Base-by-base conservation (phyloP, 129 eudicot species). In the Arctium lappa region DNA sequence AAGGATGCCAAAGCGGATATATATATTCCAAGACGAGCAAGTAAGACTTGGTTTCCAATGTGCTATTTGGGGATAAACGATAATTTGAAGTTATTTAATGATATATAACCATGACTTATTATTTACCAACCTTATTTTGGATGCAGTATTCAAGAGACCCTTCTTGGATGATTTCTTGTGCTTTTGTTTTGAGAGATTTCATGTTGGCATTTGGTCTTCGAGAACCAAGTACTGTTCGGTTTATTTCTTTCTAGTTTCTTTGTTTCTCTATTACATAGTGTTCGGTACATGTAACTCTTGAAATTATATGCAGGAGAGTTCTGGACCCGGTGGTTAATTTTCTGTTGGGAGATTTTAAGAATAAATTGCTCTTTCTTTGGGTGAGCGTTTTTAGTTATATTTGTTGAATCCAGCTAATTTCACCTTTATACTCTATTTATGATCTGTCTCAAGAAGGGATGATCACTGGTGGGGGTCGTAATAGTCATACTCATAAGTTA, bases 81-180 rank as follows among this genome's bases (percentile, higher is more conserved):
- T 80, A 38, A 76, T 73, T 66, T 68, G 29, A 60, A 80, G 65
- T 29, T 34, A 69, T 18, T 16, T 27, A 73, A n/a, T 34, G 42
- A 70, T 22, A 76, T 82, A 62, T 79, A 48, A 78, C 65, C 37
- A 6, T 69, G 39, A 30, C 69, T 48, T 29, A 18, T 70, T 29
- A 78, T 84, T 73, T 77, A 86, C 37, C 36, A 42, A 32, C 32
- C 48, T 79, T 73, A 32, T 2, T 72, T 85, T 53, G 71, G 75
- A 34, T 86, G 81, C 88, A 94, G 98, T 94, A 77, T 94, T 89
- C 77, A 94, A 81, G 91, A 89, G 98, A 72, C 97, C 98, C 8
- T 90, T 53, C 68, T 89, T 85, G 77, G 72, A 78, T 77, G 98
- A 89, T 79, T 94, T 94, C 78, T 76, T 94, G 85, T 36, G 66